These are phyloP conservation scores for Atkinsonella texensis DNA, from an alignment of 2,329 filamentous ascomycete species.

Conservation along the genomic window DNA sequence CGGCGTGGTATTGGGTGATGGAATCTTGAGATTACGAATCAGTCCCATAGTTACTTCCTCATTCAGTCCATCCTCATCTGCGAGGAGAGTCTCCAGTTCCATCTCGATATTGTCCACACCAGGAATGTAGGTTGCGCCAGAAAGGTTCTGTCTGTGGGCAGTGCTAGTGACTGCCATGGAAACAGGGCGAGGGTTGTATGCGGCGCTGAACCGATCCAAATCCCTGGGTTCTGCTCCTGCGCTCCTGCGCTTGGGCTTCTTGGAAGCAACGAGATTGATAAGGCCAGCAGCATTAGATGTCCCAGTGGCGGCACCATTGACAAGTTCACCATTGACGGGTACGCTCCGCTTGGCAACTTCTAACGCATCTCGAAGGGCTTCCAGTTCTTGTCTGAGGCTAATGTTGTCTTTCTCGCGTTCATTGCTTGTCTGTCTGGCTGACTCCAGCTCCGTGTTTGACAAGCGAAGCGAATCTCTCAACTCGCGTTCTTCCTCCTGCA, in stretches of 20 bases:
- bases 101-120: conserved; percentile 84
- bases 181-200: conserved; percentile 88
- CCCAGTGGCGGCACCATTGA: conserved; percentile 26
- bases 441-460: conserved; percentile 71
- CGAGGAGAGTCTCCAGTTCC: conserved; percentile 85
- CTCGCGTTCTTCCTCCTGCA: conserved; percentile 87
- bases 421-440: conserved; percentile 60
- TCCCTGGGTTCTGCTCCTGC: conserved; percentile 78
- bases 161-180: conserved; percentile 79
- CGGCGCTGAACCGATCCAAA: conserved; percentile 77
- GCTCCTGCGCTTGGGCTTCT: conserved; percentile 92
- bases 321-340: conserved; percentile 55
- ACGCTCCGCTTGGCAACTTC: conserved; percentile 71
- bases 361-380: conserved; percentile 83
- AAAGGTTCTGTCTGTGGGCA: conserved; percentile 57
- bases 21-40: conserved; percentile 94
- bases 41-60: conserved; percentile 95
- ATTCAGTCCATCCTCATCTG: conserved; percentile 90
- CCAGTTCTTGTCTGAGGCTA: conserved; percentile 74
- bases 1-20: conserved; percentile 72
- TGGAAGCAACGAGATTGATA: conserved; percentile 93
- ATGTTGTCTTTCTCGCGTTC: conserved; percentile 77
- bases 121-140: conserved; percentile 66
- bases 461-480: conserved; percentile 71
- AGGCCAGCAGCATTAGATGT: conserved; percentile 57